Conservation (phyloP, 2,329 filamentous ascomycete species). For the Fusarium subglutinans region DNA sequence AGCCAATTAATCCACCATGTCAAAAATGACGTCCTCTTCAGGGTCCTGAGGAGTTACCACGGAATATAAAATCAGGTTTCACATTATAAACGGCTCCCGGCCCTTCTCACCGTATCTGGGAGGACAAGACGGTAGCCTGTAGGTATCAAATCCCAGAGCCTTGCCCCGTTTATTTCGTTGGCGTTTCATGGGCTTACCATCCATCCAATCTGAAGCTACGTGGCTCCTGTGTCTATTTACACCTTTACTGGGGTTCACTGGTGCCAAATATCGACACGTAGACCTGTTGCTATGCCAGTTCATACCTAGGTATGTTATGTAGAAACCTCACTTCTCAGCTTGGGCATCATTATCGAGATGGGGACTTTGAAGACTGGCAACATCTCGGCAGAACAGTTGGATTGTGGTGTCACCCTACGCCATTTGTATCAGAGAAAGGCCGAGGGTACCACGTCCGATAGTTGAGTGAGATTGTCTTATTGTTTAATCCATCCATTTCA, state of each 20-base stretch:
- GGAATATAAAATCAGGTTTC: constrained; percentile 33
- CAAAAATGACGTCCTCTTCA: constrained; percentile 20
- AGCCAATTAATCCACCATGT: constrained; percentile 8
- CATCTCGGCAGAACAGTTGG: neutral
- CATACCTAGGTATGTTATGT: neutral
- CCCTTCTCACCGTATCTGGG: constrained; percentile 14
- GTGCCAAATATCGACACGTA: constrained; percentile 17
- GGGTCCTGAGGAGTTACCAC: constrained; percentile 3
- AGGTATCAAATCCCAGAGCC: neutral
- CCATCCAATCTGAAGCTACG: constrained; percentile 12
- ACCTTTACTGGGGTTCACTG: constrained; percentile 5
- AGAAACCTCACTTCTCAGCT: neutral
- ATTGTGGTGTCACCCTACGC: neutral
- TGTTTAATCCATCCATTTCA: constrained; percentile 21
- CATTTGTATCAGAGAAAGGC: constrained; percentile 1
- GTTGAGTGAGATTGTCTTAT: neutral
- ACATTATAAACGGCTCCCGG: constrained; percentile 20
- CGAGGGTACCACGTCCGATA: neutral
- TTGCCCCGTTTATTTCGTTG: constrained; percentile 3
- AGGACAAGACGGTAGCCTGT: neutral
- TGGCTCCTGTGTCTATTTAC: constrained; percentile 16
- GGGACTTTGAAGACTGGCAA: neutral
- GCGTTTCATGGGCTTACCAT: constrained; percentile 25
- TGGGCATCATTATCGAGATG: neutral
- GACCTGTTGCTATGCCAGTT: constrained; percentile 13